phyloP scores from a whole-genome alignment of 495 filamentous ascomycete species.

The Terfezia claveryi region DNA sequence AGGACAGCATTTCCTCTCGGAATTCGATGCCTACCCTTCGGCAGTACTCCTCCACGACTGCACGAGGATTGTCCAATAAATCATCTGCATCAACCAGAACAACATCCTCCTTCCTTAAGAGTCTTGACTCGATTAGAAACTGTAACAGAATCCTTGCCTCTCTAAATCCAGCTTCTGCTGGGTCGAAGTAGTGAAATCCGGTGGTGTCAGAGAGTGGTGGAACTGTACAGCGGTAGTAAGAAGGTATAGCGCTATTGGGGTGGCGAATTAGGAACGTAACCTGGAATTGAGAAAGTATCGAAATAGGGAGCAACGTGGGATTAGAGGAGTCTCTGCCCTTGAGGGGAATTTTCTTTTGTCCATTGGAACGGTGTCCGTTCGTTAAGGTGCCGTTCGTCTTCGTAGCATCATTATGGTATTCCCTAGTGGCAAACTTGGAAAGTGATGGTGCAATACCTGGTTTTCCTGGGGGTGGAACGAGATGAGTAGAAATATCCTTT shows the following conservation, averaged over 20 bases:
- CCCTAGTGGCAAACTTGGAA: no score
- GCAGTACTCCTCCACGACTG: slow-evolving; percentile 57
- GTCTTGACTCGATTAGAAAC: slow-evolving; percentile 38
- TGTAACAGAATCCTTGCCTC: slow-evolving; percentile 74
- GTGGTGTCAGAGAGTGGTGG: slow-evolving; percentile 62
- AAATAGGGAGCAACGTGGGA: slow-evolving; percentile 59
- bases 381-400: no score
- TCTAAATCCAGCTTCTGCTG: slow-evolving; percentile 68
- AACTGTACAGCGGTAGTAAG: slow-evolving; percentile 87
- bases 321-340: slow-evolving; percentile 35
- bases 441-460: slow-evolving; percentile 58
- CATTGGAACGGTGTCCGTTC: no score
- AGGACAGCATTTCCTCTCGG: slow-evolving; percentile 49
- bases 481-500: slow-evolving; percentile 89
- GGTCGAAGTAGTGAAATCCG: slow-evolving; percentile 68
- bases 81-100: slow-evolving; percentile 93
- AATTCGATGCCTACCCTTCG: slow-evolving; percentile 53
- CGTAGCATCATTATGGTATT: no score
- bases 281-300: slow-evolving; percentile 51
- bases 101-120: slow-evolving; percentile 40
- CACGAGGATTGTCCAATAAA: slow-evolving; percentile 57
- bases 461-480: slow-evolving; percentile 42
- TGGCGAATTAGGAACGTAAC: slow-evolving; percentile 97
- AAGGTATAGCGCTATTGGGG: slow-evolving; percentile 65
- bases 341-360: no score